Evolutionary conservation across 306 rosid species (phyloP).

Genomic region (Quercus agrifolia): DNA sequence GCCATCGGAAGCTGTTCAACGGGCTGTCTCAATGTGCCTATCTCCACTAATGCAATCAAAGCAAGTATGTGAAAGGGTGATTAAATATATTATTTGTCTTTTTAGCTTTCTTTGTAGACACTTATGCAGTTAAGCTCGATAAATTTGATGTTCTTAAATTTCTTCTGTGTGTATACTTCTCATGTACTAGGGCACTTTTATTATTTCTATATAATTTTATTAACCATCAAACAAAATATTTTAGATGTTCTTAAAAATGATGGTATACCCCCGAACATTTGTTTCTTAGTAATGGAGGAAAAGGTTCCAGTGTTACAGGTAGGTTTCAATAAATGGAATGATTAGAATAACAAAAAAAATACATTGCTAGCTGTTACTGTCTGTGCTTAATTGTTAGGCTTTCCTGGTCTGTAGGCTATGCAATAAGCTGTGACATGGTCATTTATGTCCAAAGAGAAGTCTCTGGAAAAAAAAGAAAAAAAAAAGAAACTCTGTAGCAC

Average conservation of each 20-base stretch:
- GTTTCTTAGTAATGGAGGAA: not conserved
- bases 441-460: not conserved
- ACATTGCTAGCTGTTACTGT: not conserved
- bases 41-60: slow-evolving; percentile 95
- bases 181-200: too few species aligned
- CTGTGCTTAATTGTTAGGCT: not conserved
- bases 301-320: not conserved
- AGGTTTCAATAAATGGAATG: not conserved
- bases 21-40: slow-evolving; percentile 88
- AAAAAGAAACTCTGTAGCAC: not conserved
- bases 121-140: slow-evolving; percentile 8
- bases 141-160: not conserved
- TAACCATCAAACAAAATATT: too few species aligned
- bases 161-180: too few species aligned
- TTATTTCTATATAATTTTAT: too few species aligned
- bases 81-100: slow-evolving; percentile 7
- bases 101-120: not conserved
- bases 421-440: not conserved
- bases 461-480: not conserved
- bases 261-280: not conserved
- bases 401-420: not conserved
- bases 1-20: slow-evolving; percentile 98
- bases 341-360: not conserved
- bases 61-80: slow-evolving; percentile 48
- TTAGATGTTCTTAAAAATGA: not conserved